phyloP scores from a whole-genome alignment of 169 alveolate genomes.

The Plasmodium blacklocki region DNA sequence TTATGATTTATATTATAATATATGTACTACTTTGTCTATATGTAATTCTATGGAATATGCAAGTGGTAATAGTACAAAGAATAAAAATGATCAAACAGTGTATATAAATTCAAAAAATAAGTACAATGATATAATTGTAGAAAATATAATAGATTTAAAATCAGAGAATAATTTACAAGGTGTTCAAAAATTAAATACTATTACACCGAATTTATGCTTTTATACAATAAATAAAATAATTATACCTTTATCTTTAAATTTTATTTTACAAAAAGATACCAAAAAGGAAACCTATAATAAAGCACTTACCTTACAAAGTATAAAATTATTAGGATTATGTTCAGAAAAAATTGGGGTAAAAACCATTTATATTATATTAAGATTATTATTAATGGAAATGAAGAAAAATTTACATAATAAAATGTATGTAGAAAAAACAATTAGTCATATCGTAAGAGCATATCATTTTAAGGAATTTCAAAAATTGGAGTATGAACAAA shows the following conservation, averaged over 20 bases:
- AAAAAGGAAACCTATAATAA: constrained; percentile 71
- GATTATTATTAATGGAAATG: constrained; percentile 26
- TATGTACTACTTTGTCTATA: not conserved
- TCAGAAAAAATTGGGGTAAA: constrained; percentile 40
- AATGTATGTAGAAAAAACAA: constrained; percentile 59
- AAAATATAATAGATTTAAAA: constrained; percentile 72
- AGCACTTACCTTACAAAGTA: constrained; percentile 33
- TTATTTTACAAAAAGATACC: constrained; percentile 44
- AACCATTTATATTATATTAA: constrained; percentile 30
- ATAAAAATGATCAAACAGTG: not conserved
- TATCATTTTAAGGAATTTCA: constrained; percentile 59
- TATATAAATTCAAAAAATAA: not conserved
- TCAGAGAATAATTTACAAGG: constrained; percentile 62
- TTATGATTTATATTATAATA: constrained; percentile 46
- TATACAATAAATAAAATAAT: constrained; percentile 54
- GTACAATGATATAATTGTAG: not conserved
- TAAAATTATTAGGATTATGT: constrained; percentile 57
- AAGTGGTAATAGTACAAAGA: too few species aligned
- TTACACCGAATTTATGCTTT: constrained; percentile 25
- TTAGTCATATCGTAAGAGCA: constrained; percentile 43
- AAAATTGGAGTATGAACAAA: not conserved
- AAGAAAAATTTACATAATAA: constrained; percentile 64
- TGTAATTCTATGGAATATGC: too few species aligned
- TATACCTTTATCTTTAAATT: constrained; percentile 57
- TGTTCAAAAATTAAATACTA: constrained; percentile 19